Conservation (phyloP, 768 basidiomycete genomes). For the Termitomyces sp. region DNA sequence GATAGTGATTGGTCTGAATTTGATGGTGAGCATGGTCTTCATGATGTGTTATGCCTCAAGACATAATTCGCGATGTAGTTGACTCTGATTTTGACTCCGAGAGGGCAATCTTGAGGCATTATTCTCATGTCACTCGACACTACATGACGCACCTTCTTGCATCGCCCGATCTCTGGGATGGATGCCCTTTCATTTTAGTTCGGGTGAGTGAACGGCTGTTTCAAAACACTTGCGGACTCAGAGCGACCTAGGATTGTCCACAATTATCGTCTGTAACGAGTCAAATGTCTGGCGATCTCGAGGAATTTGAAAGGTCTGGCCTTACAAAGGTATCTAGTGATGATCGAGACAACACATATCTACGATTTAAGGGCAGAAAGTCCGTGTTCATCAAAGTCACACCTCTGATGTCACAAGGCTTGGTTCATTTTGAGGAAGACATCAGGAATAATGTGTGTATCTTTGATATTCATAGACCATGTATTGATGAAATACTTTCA, state of each 20-base stretch:
- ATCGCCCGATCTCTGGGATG: slow-evolving; percentile 41
- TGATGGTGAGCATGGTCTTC: slow-evolving; percentile 29
- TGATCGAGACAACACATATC: slow-evolving; percentile 30
- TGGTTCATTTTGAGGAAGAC: slow-evolving; percentile 45
- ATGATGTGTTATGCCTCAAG: not conserved
- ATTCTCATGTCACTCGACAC: slow-evolving; percentile 45
- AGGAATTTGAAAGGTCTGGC: not conserved
- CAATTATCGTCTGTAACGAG: slow-evolving; percentile 11
- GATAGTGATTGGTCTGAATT: slow-evolving; percentile 48
- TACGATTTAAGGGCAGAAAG: slow-evolving; percentile 38
- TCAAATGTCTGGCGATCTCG: not conserved
- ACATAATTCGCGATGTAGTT: slow-evolving; percentile 12
- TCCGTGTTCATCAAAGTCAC: slow-evolving; percentile 46
- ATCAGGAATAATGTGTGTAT: slow-evolving; percentile 41
- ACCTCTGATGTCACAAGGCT: slow-evolving; percentile 48
- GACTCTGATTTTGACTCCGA: slow-evolving; percentile 15
- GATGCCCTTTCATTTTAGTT: slow-evolving; percentile 41
- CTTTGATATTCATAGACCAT: not conserved
- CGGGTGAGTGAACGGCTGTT: slow-evolving; percentile 31
- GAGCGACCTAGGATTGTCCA: slow-evolving; percentile 22
- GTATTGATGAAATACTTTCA: slow-evolving; percentile 14
- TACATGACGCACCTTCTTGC: slow-evolving; percentile 36
- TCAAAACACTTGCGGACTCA: not conserved
- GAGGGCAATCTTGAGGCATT: slow-evolving; percentile 37
- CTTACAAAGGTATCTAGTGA: slow-evolving; percentile 11